Base-by-base conservation (phyloP, 73 alveolate species). In the Paramecium tetraurelia region DNA sequence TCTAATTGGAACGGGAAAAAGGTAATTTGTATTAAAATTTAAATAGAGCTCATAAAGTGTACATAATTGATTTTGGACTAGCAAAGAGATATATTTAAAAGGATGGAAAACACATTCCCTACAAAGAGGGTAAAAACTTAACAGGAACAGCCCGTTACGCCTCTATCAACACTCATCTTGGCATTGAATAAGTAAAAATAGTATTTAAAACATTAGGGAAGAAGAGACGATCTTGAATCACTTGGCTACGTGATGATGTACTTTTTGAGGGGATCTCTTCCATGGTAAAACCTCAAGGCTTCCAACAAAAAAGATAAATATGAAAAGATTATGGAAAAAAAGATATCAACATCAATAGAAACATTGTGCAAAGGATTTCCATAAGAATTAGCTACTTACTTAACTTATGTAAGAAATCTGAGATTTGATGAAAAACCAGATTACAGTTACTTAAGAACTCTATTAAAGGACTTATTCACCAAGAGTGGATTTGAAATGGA, bases 221-320 rank as follows among this genome's bases (percentile, higher is more conserved):
- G 99, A 92, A 93, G 99, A 87, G 99, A 97, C 92, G 99, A 97
- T 93, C 96, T 97, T 70, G 99, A 97, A 92, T 94, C 99, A 5
- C 89, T 97, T 9, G 98, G 98, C 7, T 97, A 97, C 92, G 97
- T 97, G 7, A 84, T 97, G 92, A 71, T 97, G 92, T 97, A 97
- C 86, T 94, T 97, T 85, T 85, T 96, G 18, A 93, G 95, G 93
- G 99, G 99, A 14, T 92, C 88, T 76, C 96, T 97, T 20, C 99
- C 99, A 14, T 97, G 99, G 99, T 95, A 97, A 92, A 98, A 98
- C 48, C 87, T 97, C 18, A 92, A 93, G 41, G 98, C 97, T 2
- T 89, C 93, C 77, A 96, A 93, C 43, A 96, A 96, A 86, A 96
- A 96, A 69, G 99, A 97, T 59, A 96, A 96, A 89, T 95, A 96